Evolutionary conservation across 805 yeast species (phyloP), one percentile per base, ranked within the genome.

Genomic region (Metschnikowia sp.): DNA sequence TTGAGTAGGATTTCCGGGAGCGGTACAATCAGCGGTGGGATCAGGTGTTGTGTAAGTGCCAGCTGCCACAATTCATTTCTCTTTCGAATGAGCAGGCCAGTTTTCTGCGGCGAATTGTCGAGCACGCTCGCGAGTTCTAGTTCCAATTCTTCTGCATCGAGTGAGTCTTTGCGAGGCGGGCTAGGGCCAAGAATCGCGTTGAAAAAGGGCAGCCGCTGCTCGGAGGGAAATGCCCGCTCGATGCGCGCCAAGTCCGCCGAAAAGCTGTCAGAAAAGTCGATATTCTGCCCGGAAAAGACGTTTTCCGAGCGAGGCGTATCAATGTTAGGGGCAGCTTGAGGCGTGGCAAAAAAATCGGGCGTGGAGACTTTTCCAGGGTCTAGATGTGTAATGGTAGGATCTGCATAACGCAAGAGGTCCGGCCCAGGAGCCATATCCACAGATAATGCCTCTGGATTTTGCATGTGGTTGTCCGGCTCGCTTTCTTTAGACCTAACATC

Each of bases 1-100:
- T 78, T 74, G 13, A 76, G 60, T 11, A 86, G 64, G 6, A 83
- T 58, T 47, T 82, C 87, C 0, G 94, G 91, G 4, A 83, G 59
- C 2, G 64, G 66, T n/a, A 56, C 47, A 1, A 71, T 48, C 56
- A 55, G 64, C 0, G 68, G 69, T 1, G 76, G 74, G 19, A 63
- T 62, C 22, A 57, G 56, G n/a, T 40, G 41, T 8, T 18, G 39
- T 8, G 40, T 12, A 10, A 35, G 12, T 12, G 38, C 47, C 29
- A 38, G 10, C 15, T 38, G 32, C n/a, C 19, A 31, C n/a, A 37
- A 28, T 12, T 37, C 34, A 10, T 37, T 32, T 7, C 33, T 37
- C n/a, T 28, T 43, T 32, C 33, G 38, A 11, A 37, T 26, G 9
- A 43, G 15, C 8, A 29, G 28, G 1, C n/a, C 38, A 2, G 36